phyloP scores from a whole-genome alignment of 192 early-diverging fungal genomes.

The Coemansia reversa region DNA sequence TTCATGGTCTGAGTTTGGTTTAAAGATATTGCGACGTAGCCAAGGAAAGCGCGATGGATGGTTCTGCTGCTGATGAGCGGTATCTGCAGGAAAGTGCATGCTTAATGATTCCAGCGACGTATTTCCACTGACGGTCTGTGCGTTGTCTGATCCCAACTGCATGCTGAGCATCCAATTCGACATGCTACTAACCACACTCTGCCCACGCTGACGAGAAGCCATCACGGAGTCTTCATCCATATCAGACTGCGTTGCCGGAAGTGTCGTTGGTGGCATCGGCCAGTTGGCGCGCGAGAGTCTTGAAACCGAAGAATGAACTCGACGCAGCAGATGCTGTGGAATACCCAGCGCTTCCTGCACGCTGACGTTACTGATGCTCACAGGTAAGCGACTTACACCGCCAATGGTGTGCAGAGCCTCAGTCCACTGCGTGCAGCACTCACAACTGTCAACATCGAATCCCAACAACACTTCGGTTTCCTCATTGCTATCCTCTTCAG shows the following conservation, averaged over 20 bases:
- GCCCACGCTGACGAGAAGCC: too few species aligned
- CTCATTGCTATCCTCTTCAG: neutral
- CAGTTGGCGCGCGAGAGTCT: slow-evolving; percentile 36
- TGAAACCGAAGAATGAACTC: slow-evolving; percentile 40
- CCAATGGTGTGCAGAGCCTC: slow-evolving; percentile 16
- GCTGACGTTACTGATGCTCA: too few species aligned
- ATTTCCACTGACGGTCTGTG: slow-evolving; percentile 14
- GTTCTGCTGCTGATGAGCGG: neutral
- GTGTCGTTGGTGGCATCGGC: slow-evolving; percentile 37
- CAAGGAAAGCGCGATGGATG: slow-evolving; percentile 29
- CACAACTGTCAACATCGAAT: slow-evolving; percentile 13
- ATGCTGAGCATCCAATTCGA: too few species aligned
- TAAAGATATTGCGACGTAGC: slow-evolving; percentile 22
- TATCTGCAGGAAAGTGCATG: neutral
- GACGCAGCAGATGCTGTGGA: slow-evolving; percentile 6
- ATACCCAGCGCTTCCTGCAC: neutral
- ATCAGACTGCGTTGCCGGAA: neutral
- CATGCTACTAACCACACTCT: too few species aligned
- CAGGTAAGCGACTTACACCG: slow-evolving; percentile 1
- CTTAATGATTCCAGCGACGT: slow-evolving; percentile 35
- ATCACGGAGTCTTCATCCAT: neutral
- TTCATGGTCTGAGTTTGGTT: slow-evolving; percentile 3
- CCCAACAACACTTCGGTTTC: slow-evolving; percentile 5
- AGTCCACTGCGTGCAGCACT: slow-evolving; percentile 9
- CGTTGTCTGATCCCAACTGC: neutral